phyloP scores from a whole-genome alignment of 176 grass and related monocot species.

The Panicum miliaceum region DNA sequence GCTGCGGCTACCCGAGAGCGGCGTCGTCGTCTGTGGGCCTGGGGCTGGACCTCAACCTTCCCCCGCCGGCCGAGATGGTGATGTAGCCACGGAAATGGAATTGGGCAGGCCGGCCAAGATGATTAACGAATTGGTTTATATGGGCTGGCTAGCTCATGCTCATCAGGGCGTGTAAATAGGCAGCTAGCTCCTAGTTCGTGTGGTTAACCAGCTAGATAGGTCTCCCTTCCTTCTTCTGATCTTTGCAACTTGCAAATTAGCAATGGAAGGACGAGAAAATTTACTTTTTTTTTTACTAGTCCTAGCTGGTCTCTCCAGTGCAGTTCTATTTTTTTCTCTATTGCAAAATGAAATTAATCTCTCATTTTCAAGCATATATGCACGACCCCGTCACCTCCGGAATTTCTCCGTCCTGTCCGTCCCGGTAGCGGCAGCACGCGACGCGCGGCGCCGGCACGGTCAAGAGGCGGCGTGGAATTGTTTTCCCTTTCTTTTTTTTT shows the following conservation, averaged over 20 bases:
- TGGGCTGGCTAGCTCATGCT: too few species aligned
- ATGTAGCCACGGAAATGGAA: too few species aligned
- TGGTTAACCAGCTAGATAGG: neutral
- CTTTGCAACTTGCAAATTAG: neutral
- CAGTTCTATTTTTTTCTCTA: neutral
- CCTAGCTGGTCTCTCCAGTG: neutral
- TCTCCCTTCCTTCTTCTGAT: too few species aligned
- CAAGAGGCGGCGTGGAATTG: too few species aligned
- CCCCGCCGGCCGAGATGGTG: constrained; percentile 29
- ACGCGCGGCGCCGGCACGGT: too few species aligned
- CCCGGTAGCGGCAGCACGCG: too few species aligned
- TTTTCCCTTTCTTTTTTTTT: too few species aligned
- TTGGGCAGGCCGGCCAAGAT: too few species aligned
- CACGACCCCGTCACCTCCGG: too few species aligned
- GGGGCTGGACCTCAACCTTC: constrained; percentile 40
- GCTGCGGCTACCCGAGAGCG: neutral
- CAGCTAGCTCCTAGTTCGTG: neutral
- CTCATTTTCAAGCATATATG: too few species aligned
- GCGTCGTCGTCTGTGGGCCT: neutral
- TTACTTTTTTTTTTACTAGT: neutral
- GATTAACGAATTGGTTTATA: neutral
- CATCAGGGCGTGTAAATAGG: neutral
- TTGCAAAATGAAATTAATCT: too few species aligned
- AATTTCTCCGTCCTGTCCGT: too few species aligned
- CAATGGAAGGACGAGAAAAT: neutral